Percentiles rank a stretch among this genome's conserved stretches.
Evolutionary conservation across 306 rosid genomes (phyloP).

Genomic region (Cucurbita pepo): DNA sequence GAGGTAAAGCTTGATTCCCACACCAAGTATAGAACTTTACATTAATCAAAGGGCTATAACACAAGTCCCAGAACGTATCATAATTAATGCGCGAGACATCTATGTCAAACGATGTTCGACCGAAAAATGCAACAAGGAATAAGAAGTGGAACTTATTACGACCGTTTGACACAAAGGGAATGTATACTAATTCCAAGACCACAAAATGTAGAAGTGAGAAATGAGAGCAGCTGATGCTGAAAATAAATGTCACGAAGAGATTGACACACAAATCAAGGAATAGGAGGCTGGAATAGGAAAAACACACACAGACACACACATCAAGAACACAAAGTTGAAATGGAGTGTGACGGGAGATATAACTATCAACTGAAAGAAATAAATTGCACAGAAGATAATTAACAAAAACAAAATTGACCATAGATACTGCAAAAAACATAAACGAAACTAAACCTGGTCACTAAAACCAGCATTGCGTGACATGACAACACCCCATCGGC

Average conservation of each 20-base stretch:
- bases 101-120: neutral
- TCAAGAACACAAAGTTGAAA: too few relatives aligned
- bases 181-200: neutral
- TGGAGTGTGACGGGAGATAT: neutral
- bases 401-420: neutral
- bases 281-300: neutral
- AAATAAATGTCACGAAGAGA: neutral
- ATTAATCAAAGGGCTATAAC: too few relatives aligned
- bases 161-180: neutral
- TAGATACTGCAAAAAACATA: neutral
- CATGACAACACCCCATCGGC: constrained; percentile 95
- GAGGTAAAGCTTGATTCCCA: neutral
- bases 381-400: neutral
- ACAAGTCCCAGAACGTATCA: too few relatives aligned
- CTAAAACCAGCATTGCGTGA: constrained; percentile 93
- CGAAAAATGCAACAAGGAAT: neutral
- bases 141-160: neutral
- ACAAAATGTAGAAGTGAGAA: neutral
- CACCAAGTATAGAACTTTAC: too few relatives aligned
- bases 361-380: neutral
- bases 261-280: neutral
- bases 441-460: constrained; percentile 49
- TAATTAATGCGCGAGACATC: too few relatives aligned
- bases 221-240: neutral
- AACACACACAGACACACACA: too few relatives aligned